Evolutionary conservation across 225 moss, liverwort and hornwort species (phyloP), one percentile per base, ranked within the genome.

Genomic region (Sphagnum tenellum): DNA sequence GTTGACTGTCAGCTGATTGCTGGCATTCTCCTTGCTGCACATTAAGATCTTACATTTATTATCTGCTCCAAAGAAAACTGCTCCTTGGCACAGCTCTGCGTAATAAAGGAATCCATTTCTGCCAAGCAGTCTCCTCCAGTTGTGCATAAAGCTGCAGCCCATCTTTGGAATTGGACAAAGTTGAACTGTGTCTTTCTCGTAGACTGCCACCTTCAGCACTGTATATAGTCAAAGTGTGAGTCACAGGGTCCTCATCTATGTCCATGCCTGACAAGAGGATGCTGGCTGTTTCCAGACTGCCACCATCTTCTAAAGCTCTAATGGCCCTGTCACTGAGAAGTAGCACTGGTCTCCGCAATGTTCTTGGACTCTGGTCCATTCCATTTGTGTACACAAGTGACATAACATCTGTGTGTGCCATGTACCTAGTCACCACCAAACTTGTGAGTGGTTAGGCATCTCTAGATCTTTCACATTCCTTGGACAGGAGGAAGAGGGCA

Each of bases 131-230:
- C 62, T 62, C 69, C 4, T 69, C 62, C 11, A 69, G 62, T 45
- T 62, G 61, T 11, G 56, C 69, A 56, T 69, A 69, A 12, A 69
- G 69, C 62, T 69, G 69, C 54, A 69, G 55, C 8, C 69, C 69
- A 60, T 62, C 69, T 52, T 55, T 54, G 8, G 52, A 48, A n/a
- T 69, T 9, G 62, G 47, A 69, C 53, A 63, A 13, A 13, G 45
- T 62, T 62, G 5, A 4, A 53, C 48, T 62, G 4, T 56, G 7
- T 5, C 55, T 62, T n/a, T 46, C 52, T 7, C 52, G 45, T n/a
- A 69, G 13, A 12, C 48, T 69, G 10, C 49, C 69, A 5, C 69
- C 69, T 69, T 46, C 12, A 53, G 69, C 62, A 53, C 69, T 61
- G 29, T 62, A 69, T 8, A 69, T 69, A 55, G 69, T 69, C 62